Percentiles rank a stretch among this genome's conserved stretches.
Evolutionary conservation across 169 alveolate genomes (phyloP).

Genomic region (Eimeria acervulina): DNA sequence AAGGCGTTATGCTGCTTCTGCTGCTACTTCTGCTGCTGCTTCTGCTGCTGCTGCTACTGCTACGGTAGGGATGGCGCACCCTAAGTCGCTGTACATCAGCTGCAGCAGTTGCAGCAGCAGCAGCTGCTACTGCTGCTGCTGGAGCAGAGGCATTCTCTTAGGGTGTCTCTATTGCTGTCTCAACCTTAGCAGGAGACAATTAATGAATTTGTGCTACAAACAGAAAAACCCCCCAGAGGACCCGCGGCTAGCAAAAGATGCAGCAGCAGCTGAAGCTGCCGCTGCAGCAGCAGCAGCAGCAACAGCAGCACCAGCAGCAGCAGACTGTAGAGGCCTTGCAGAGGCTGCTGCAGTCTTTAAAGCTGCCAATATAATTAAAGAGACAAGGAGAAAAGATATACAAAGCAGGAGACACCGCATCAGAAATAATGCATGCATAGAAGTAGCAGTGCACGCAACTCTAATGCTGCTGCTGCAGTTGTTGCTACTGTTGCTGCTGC

Average conservation of each 20-base stretch:
- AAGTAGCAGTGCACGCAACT: too few relatives aligned
- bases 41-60: not conserved
- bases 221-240: not conserved
- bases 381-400: too few relatives aligned
- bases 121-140: not conserved
- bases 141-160: not conserved
- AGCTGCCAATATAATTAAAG: too few relatives aligned
- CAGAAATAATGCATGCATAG: too few relatives aligned
- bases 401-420: too few relatives aligned
- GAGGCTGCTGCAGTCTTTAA: too few relatives aligned
- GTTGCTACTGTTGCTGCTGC: too few relatives aligned
- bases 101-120: not conserved
- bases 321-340: too few relatives aligned
- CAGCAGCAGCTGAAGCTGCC: too few relatives aligned
- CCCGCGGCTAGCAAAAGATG: not conserved
- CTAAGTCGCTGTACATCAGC: not conserved
- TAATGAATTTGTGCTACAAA: not conserved
- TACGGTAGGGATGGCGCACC: not conserved
- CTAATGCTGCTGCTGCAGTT: not conserved
- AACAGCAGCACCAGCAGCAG: slow-evolving; percentile 26
- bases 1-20: not conserved
- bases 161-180: not conserved
- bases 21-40: not conserved
- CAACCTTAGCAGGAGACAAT: not conserved
- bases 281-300: not conserved